Base-by-base conservation (phyloP, 805 yeast genomes). In the Dipodascopsis uninucleata region DNA sequence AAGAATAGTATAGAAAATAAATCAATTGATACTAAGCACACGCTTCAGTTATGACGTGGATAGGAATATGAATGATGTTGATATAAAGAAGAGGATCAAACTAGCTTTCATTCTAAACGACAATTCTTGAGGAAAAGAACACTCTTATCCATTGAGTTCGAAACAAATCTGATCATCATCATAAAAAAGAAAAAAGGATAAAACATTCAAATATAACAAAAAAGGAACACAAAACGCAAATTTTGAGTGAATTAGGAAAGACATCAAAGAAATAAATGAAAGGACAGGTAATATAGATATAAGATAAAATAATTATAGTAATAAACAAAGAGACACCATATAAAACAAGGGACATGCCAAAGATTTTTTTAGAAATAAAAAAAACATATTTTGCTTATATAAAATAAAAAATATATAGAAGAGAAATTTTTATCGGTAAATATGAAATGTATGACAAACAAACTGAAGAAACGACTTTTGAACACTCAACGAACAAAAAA, bases 91-190 rank as follows among this genome's bases (percentile, higher is more conserved):
- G 23, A 14, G 17, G 25, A n/a, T n/a, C n/a, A n/a, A n/a, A n/a
- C n/a, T n/a, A n/a, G n/a, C n/a, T n/a, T n/a, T n/a, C n/a, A n/a
- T n/a, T n/a, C n/a, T n/a, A 23, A 22, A 33, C 17, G 38, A 17
- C 25, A 28, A 22, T 14, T 34, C 32, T 28, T 38, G 24, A 47
- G 12, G 36, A 45, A 23, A 24, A 44, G 25, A 23, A 24, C 21
- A 18, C 20, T 28, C 25, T 43, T 26, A 26, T 29, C 28, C 23
- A 26, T 36, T 12, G 23, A 41, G 21, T 28, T 26, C 25, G 25
- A 23, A 24, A 32, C 22, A 28, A n/a, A 35, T 18, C n/a, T n/a
- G n/a, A n/a, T n/a, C n/a, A n/a, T n/a, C n/a, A n/a, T n/a, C n/a
- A n/a, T n/a, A 33, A 42, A 35, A 21, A 36, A 28, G 29, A 28